Conservation (phyloP, 1,284 basidiomycete species). For the Ceraceosorus bombacis region DNA sequence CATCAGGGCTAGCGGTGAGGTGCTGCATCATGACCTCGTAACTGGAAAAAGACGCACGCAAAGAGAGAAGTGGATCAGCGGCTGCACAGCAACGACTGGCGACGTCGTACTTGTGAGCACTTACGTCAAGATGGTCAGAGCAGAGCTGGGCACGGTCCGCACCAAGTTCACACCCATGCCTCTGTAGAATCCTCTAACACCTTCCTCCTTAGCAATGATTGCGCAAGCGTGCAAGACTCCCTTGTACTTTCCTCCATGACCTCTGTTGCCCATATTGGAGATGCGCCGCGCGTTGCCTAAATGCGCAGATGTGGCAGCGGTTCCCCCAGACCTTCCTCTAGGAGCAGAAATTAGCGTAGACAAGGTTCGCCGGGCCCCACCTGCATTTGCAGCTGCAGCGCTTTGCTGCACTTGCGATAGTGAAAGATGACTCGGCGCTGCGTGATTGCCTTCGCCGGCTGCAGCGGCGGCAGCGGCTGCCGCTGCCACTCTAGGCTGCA, state of each 20-base stretch:
- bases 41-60: not conserved
- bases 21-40: constrained; percentile 46
- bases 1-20: constrained; percentile 4
- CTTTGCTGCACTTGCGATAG: too few relatives aligned
- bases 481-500: constrained; percentile 25
- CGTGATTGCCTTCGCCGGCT: not conserved
- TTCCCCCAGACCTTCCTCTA: not conserved
- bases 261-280: constrained; percentile 8
- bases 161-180: constrained; percentile 46
- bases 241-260: constrained; percentile 19
- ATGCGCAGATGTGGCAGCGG: not conserved
- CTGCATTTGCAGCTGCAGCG: too few relatives aligned
- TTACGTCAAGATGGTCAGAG: constrained; percentile 42
- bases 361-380: not conserved
- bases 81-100: not conserved
- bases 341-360: constrained; percentile 21
- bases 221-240: constrained; percentile 30
- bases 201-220: constrained; percentile 34
- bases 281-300: constrained; percentile 1
- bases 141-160: constrained; percentile 42
- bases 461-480: not conserved
- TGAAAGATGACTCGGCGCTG: not conserved
- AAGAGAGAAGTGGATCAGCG: not conserved
- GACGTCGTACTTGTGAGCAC: constrained; percentile 2
- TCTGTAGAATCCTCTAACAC: constrained; percentile 41